These are phyloP conservation scores for Monosporascus sp. DNA, from an alignment of 2,329 filamentous ascomycete genomes.

Conservation along the genomic window DNA sequence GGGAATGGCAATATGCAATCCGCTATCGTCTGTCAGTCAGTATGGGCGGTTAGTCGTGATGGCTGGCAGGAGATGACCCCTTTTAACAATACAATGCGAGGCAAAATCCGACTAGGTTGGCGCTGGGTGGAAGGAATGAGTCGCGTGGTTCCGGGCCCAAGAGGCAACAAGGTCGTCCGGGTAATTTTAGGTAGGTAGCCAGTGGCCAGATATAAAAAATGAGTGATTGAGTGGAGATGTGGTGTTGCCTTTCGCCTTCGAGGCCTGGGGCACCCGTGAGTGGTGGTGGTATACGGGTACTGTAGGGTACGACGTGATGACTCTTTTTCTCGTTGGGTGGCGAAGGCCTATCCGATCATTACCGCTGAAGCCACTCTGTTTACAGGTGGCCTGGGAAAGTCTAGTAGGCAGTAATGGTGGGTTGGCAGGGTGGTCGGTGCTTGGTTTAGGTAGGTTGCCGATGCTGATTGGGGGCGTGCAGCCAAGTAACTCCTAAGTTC, in stretches of 20 bases:
- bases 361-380: constrained; percentile 18
- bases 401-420: background rate
- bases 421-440: constrained; percentile 8
- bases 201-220: constrained; percentile 3
- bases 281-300: background rate
- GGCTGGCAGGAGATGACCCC: constrained; percentile 11
- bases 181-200: constrained; percentile 17
- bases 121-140: constrained; percentile 17
- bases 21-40: constrained; percentile 6
- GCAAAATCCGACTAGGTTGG: constrained; percentile 10
- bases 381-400: constrained; percentile 18
- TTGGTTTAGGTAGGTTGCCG: constrained; percentile 8
- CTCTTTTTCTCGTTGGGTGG: constrained; percentile 29
- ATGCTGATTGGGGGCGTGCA: constrained; percentile 10
- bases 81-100: constrained; percentile 20
- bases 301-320: constrained; percentile 18
- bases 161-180: constrained; percentile 19
- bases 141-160: constrained; percentile 12
- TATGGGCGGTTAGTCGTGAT: constrained; percentile 10
- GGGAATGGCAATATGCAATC: background rate
- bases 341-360: constrained; percentile 26
- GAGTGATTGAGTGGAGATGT: constrained; percentile 2
- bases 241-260: constrained; percentile 1
- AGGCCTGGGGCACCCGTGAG: background rate
- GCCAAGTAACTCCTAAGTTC: constrained; percentile 10